Conservation (phyloP, 805 yeast genomes). For the Sungouiella thailandica region DNA sequence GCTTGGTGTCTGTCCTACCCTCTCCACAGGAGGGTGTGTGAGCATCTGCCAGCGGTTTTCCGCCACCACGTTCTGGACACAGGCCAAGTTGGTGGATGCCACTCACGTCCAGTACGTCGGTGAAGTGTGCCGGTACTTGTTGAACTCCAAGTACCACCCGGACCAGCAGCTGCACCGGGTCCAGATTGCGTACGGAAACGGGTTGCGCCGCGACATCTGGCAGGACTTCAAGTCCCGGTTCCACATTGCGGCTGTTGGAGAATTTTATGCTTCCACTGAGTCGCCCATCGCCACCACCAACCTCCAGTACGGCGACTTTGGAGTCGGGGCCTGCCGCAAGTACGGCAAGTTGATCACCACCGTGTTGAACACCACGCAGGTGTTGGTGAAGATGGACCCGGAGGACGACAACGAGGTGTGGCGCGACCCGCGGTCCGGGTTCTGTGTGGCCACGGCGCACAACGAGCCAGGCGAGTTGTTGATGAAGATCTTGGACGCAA, state of each 20-base stretch:
- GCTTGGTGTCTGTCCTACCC: constrained; percentile 71
- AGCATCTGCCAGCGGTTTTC: constrained; percentile 81
- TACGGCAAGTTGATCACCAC: constrained; percentile 59
- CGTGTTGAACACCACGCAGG: constrained; percentile 49
- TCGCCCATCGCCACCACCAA: constrained; percentile 85
- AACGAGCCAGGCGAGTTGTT: constrained; percentile 85
- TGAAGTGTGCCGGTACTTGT: constrained; percentile 83
- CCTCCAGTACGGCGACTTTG: constrained; percentile 71
- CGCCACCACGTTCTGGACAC: constrained; percentile 84
- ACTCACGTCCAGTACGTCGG: constrained; percentile 92
- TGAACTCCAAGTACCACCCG: constrained; percentile 60
- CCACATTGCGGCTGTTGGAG: constrained; percentile 72
- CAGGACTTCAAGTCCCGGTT: constrained; percentile 69
- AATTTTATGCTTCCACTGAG: constrained; percentile 92
- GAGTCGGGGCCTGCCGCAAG: constrained; percentile 84
- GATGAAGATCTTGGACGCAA: constrained; percentile 64
- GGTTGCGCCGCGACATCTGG: constrained; percentile 89
- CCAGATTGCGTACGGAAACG: constrained; percentile 81
- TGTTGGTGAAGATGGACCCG: constrained; percentile 70
- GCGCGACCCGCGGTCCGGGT: constrained; percentile 62
- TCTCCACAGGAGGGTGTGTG: constrained; percentile 62
- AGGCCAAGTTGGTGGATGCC: constrained; percentile 63
- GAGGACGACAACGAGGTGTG: constrained; percentile 69
- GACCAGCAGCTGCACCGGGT: constrained; percentile 61
- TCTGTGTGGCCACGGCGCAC: constrained; percentile 47